Conservation (phyloP, 2,329 filamentous ascomycete genomes). For the Aspergillus sp. region DNA sequence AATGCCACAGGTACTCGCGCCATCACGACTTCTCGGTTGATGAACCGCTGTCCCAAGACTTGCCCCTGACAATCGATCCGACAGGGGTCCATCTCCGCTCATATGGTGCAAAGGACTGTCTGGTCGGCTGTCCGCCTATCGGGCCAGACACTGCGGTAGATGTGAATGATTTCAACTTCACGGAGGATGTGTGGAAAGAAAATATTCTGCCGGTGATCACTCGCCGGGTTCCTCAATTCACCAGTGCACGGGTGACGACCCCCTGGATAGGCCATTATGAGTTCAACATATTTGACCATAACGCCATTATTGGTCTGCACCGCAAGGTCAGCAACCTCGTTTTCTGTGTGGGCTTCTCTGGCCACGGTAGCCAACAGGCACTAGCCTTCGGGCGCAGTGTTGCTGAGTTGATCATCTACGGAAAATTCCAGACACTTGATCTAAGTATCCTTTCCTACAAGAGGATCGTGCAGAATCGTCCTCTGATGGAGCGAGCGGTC, state of each 20-base stretch:
- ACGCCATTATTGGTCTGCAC: constrained; percentile 10
- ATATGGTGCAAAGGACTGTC: constrained; percentile 8
- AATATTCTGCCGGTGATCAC: constrained; percentile 12
- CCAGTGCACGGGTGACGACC: constrained; percentile 6
- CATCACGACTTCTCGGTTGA: constrained; percentile 5
- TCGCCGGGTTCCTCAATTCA: constrained; percentile 8
- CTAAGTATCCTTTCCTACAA: constrained; percentile 2
- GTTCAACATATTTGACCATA: constrained; percentile 15
- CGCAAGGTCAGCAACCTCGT: constrained; percentile 5
- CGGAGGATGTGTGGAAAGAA: constrained; percentile 8
- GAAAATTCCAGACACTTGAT: constrained; percentile 8
- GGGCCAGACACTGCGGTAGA: constrained; percentile 11
- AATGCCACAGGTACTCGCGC: too few species aligned
- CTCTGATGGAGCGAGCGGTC: constrained; percentile 3
- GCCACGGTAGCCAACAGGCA: constrained; percentile 10
- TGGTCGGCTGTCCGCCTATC: constrained; percentile 12
- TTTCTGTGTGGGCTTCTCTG: constrained; percentile 11
- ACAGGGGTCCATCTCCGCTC: constrained; percentile 10
- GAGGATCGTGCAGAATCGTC: neutral
- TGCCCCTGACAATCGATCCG: constrained; percentile 13
- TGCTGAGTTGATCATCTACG: constrained; percentile 10
- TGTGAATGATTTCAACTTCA: constrained; percentile 11
- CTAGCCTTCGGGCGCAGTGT: constrained; percentile 11
- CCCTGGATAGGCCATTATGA: constrained; percentile 15
- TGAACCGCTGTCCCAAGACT: constrained; percentile 7